Evolutionary conservation across 148 eudicot genomes (phyloP).

Genomic region (Cornus controversa): DNA sequence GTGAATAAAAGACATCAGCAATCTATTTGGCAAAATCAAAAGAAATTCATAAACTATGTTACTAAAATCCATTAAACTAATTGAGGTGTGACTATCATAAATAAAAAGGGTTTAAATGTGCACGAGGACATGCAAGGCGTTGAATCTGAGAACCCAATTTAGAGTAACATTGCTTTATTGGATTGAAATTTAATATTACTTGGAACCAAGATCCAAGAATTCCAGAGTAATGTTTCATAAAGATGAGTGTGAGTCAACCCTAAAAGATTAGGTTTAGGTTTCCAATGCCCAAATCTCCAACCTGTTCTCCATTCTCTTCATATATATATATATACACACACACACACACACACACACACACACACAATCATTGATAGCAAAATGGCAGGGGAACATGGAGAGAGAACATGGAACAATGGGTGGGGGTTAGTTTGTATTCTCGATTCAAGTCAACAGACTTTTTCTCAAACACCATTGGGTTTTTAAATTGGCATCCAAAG

Average conservation of each 20-base stretch:
- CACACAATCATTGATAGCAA: no score
- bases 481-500: background rate
- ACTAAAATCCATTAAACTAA: no score
- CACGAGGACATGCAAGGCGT: constrained; percentile 20
- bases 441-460: background rate
- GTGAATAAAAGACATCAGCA: no score
- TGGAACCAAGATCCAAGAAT: constrained; percentile 21
- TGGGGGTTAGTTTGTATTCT: background rate
- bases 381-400: no score
- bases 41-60: no score
- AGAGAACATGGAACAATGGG: background rate
- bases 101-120: background rate
- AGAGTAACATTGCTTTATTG: constrained; percentile 10
- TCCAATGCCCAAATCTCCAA: background rate
- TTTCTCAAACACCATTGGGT: background rate
- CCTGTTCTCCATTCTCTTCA: background rate
- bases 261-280: constrained; percentile 16
- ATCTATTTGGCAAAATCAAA: no score
- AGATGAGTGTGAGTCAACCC: constrained; percentile 16
- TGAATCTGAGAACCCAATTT: constrained; percentile 19
- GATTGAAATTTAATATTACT: background rate
- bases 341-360: no score
- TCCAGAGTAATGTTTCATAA: background rate
- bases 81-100: background rate
- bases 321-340: no score